Evolutionary conservation across 1,284 basidiomycete species (phyloP).

Genomic region (Vanrija sp.): DNA sequence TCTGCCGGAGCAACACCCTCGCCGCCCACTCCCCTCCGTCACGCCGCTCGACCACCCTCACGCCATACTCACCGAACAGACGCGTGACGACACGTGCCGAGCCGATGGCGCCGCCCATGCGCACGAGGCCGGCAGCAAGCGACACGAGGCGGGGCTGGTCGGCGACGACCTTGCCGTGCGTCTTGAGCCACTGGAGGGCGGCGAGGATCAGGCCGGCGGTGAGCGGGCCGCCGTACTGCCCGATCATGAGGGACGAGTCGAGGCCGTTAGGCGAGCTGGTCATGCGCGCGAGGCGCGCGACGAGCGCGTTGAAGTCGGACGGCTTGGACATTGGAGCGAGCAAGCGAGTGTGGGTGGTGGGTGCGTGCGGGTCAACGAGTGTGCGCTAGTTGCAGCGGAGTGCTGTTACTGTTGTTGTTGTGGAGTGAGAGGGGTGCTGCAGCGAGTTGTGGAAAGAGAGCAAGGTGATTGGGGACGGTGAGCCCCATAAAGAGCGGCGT

Average conservation of each 20-base stretch:
- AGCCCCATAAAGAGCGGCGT: no score
- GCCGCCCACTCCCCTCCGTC: neutral
- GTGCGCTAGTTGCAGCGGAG: no score
- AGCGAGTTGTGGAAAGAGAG: no score
- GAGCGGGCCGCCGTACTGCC: conserved; percentile 42
- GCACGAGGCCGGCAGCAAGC: conserved; percentile 34
- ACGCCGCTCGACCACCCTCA: no score
- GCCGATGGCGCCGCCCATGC: conserved; percentile 30
- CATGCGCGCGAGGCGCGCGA: conserved; percentile 31
- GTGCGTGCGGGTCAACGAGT: no score
- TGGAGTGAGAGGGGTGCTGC: no score
- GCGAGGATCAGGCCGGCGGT: conserved; percentile 20
- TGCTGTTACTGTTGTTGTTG: no score
- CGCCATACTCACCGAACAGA: conserved; percentile 35
- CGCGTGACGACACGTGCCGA: conserved; percentile 47
- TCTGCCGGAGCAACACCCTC: neutral
- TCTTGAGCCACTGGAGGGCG: conserved; percentile 31
- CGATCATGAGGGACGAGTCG: conserved; percentile 43
- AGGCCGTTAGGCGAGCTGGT: conserved; percentile 39
- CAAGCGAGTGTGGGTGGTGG: neutral
- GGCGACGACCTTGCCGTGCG: conserved; percentile 1
- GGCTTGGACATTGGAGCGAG: conserved; percentile 12
- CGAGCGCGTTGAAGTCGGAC: conserved; percentile 5
- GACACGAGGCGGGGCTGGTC: conserved; percentile 20
- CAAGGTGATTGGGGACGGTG: no score